Evolutionary conservation across 371 early-diverging fungal species (phyloP), one percentile per base, ranked within the genome.

Genomic region (Mucor racemosus): DNA sequence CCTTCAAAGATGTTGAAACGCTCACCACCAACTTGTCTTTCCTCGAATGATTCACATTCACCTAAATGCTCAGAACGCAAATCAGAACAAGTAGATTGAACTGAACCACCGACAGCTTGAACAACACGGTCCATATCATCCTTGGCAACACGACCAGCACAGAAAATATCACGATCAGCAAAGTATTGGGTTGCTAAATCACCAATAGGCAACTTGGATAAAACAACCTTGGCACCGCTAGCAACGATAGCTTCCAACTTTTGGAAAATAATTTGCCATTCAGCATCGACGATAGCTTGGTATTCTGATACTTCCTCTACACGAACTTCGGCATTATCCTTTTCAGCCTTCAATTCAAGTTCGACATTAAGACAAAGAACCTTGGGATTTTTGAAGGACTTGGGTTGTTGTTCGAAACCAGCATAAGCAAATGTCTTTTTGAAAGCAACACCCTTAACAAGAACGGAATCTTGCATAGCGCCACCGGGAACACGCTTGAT

Each of bases 121-220:
- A 94, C 91, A 40, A 99, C 95, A 73, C 99, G 94, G 54, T 87
- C 86, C 73, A 99, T 82, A 76, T 99, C 99, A 62, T 94, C 95
- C 72, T 89, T 89, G 36, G 97, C 79, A 36, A 99, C 99, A 74
- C 99, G 94, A 44, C 99, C 99, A 55, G 99, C 99, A 80, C 99
- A 99, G 87, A 99, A 99, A 73, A 99, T 96, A 76, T 95, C 94
- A 60, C 99, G 92, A 77, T 97, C 99, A 66, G 99, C 99, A 90
- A 99, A 99, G 89, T 99, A 99, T 81, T 99, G 99, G 19, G 99
- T 99, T 40, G 99, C 99, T 72, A 99, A 88, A 81, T 99, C 99
- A 73, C 99, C 99, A 74, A 99, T 99, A 15, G 99, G 98, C 62
- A 99, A 85, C 67, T 94, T 95, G 72, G 99, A 98, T 26, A 99